Conservation (phyloP, 305 asterid species). For the Fraxinus ornus region DNA sequence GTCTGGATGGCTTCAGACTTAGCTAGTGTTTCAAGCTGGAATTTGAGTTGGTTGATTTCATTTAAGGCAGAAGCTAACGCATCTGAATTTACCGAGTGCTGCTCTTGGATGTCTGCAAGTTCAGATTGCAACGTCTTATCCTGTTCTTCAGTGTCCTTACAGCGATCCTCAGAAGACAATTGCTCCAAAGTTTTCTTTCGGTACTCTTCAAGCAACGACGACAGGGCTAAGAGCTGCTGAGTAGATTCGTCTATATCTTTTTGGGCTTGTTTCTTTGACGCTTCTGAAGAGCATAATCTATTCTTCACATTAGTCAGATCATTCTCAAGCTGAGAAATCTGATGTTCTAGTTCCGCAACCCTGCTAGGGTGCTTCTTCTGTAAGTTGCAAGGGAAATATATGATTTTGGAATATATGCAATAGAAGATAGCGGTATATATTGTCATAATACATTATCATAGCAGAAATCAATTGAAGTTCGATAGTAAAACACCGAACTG, state of each 20-base stretch:
- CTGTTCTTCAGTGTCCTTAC: slow-evolving; percentile 29
- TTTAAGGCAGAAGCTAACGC: slow-evolving; percentile 58
- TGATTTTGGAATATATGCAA: background rate
- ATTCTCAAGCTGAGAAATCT: slow-evolving; percentile 70
- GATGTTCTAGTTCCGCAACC: slow-evolving; percentile 70
- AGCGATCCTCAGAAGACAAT: slow-evolving; percentile 25
- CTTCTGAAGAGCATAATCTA: slow-evolving; percentile 69
- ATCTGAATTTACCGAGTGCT: slow-evolving; percentile 44
- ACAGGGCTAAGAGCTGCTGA: slow-evolving; percentile 41
- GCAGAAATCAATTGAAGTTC: background rate
- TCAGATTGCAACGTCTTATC: slow-evolving; percentile 32
- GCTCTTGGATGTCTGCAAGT: slow-evolving; percentile 38
- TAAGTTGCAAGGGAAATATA: slow-evolving; percentile 14
- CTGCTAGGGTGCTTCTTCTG: slow-evolving; percentile 52
- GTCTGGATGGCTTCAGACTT: slow-evolving; percentile 52
- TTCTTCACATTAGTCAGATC: slow-evolving; percentile 74
- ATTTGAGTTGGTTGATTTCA: slow-evolving; percentile 56
- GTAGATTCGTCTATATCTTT: slow-evolving; percentile 66
- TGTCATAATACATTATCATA: background rate
- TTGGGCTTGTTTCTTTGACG: slow-evolving; percentile 63
- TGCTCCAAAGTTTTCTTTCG: slow-evolving; percentile 36
- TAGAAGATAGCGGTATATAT: background rate
- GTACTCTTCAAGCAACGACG: slow-evolving; percentile 58
- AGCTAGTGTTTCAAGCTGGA: slow-evolving; percentile 48
- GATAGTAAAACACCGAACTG: background rate